A percentile compares a stretch with the other conserved stretches of the same genome.
Conservation (phyloP, 2,329 filamentous ascomycete species). For the Colletotrichum chrysophilum region DNA sequence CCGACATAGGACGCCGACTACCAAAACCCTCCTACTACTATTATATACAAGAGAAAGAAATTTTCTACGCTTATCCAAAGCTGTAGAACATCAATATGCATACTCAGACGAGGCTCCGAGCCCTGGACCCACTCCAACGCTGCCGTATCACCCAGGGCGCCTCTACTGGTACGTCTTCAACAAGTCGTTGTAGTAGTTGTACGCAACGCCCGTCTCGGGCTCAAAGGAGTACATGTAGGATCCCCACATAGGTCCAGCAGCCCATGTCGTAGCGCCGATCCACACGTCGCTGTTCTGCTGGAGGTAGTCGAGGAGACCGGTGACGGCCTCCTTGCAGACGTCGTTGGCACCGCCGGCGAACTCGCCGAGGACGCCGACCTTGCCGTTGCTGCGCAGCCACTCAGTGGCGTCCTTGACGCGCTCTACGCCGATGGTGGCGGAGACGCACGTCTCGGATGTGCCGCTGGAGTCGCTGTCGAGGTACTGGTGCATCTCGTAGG, state of each 20-base stretch:
- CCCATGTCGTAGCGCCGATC: constrained; percentile 52
- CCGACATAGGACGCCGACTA: not conserved
- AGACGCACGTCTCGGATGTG: constrained; percentile 46
- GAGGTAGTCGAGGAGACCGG: constrained; percentile 52
- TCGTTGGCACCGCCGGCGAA: constrained; percentile 52
- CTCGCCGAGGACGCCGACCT: constrained; percentile 55
- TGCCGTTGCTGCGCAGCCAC: constrained; percentile 54
- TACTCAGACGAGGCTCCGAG: fast-evolving
- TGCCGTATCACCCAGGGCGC: fast-evolving
- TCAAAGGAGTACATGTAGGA: constrained; percentile 44
- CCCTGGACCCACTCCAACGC: not conserved
- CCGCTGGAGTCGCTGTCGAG: constrained; percentile 54
- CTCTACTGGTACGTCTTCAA: constrained; percentile 16
- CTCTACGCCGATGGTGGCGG: constrained; percentile 45
- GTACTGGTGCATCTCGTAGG: constrained; percentile 60
- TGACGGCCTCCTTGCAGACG: constrained; percentile 51
- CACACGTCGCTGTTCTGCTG: constrained; percentile 55
- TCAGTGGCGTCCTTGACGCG: constrained; percentile 46
- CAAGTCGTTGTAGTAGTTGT: constrained; percentile 27
- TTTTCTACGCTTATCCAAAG: not conserved
- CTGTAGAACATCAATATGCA: not conserved
- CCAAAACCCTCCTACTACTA: not conserved
- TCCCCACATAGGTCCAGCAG: constrained; percentile 57
- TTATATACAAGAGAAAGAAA: not conserved
- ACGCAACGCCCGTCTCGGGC: constrained; percentile 39